Evolutionary conservation across 225 moss, liverwort and hornwort genomes (phyloP), one percentile per base, ranked within the genome.

Genomic region (Physcomitrellopsis africana): DNA sequence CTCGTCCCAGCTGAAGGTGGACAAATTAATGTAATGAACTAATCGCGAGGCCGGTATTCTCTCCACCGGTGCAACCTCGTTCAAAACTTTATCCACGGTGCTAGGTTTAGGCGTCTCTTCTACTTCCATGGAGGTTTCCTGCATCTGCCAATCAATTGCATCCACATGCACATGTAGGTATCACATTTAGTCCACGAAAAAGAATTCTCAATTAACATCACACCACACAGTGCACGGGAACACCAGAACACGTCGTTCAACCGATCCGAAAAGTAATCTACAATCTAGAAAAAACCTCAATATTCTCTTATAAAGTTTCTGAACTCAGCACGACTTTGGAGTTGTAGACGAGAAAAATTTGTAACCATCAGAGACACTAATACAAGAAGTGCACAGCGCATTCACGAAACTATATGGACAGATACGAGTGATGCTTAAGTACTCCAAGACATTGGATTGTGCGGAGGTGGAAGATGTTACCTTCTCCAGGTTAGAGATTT

Each of bases 1-100:
- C 70, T 89, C 85, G 46, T 89, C 88, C 88, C 88, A 89, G 67
- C 85, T 85, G 59, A 89, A 85, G 74, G 85, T 89, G 32, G 88
- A 68, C 60, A 85, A 65, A 59, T 53, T 83, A 22, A 63, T 72
- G 72, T 89, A 89, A 53, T 46, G 53, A 56, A 65, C 48, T 46
- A 58, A 54, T 8, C 81, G 85, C 11, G 74, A 44, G 53, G 83
- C 77, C 55, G 67, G 60, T 51, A 68, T 79, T 19, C 17, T 83
- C 71, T 86, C 88, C 29, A 72, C 14, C 8, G 74, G 68, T 53
- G 54, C 47, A 24, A 68, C 20, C n/a, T 77, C 75, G 41, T 65
- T 66, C 56, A 69, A 54, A 19, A 18, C 65, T 61, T 77, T 65
- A 45, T 82, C 87, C 60, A 62, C 72, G 15, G 32, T 15, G 24